Evolutionary conservation across 2,329 filamentous ascomycete species (phyloP), one percentile per base, ranked within the genome.

Genomic region (Trichoderma atrobrunneum): DNA sequence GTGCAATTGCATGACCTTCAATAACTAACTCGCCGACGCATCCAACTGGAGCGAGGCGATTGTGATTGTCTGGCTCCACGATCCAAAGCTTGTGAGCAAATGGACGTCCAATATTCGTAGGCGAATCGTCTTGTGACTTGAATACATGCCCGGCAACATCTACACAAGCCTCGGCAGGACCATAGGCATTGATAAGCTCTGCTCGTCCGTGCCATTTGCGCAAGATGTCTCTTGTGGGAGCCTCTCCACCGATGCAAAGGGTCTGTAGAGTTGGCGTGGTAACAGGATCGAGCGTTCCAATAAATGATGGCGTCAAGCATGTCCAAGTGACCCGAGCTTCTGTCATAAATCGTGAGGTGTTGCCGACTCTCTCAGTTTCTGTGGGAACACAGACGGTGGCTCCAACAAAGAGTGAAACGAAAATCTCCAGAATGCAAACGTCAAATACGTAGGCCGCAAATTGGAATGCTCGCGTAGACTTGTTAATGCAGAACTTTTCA

Each of bases 1-100:
- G 72, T 4, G 76, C 74, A 14, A 77, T 73, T 2, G 72, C 71
- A 26, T 69, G 72, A 2, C 75, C 76, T 43, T 77, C 74, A 48
- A 77, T 73, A 5, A 77, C 28, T 2, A 77, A 67, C 39, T 77
- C 76, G 7, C 76, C 76, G 2, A 76, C 48, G 14, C 64, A 66
- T 21, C 74, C 71, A 64, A 77, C 64, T 2, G 76, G 71, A 0
- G 74, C 72, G 3, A 77, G 63, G 12, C 61, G 26, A 26, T 75
- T 57, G 24, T 64, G 54, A 11, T 75, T 70, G 11, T 73, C 60
- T 3, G 75, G 68, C 8, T 70, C 56, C 24, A 76, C 73, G 18
- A 76, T 73, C 73, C 75, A 77, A 21, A 70, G 66, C 5, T 24
- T 56, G 36, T 54, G 59, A 21, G 48, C 63, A n/a, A 69, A 54